phyloP scores from a whole-genome alignment of 2,329 filamentous ascomycete species.

The Epichloe aotearoae region DNA sequence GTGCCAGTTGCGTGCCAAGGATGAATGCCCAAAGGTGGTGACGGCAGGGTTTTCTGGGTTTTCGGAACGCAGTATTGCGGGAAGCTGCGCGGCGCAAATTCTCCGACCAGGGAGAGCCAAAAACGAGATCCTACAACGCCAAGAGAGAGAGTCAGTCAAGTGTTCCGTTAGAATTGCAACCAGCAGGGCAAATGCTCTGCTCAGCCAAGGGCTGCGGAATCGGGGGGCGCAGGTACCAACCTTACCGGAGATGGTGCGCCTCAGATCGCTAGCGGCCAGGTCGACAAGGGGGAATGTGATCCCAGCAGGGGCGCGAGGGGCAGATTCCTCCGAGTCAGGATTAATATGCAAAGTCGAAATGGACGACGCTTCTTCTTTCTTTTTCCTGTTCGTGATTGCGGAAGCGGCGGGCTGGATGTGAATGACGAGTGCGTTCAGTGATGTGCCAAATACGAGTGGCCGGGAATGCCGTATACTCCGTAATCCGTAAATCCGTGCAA shows the following conservation, averaged over 20 bases:
- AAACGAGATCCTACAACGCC: background rate
- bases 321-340: background rate
- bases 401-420: background rate
- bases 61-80: background rate
- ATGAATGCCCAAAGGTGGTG: background rate
- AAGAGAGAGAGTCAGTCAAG: background rate
- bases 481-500: background rate
- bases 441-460: slow-evolving; percentile 1
- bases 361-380: background rate
- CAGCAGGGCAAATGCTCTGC: too few species aligned
- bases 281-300: slow-evolving; percentile 9
- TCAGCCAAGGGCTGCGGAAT: background rate
- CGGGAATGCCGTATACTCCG: background rate
- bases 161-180: background rate
- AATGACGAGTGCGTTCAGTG: background rate
- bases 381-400: background rate
- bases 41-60: background rate
- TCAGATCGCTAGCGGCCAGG: slow-evolving; percentile 11
- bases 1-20: slow-evolving; percentile 1
- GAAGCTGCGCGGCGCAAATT: background rate
- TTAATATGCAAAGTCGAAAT: background rate
- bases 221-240: slow-evolving; percentile 8
- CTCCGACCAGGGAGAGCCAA: background rate
- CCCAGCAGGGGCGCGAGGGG: background rate
- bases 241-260: slow-evolving; percentile 6